Evolutionary conservation across 768 basidiomycete genomes (phyloP).

Genomic region (Tricholoma saponaceum): DNA sequence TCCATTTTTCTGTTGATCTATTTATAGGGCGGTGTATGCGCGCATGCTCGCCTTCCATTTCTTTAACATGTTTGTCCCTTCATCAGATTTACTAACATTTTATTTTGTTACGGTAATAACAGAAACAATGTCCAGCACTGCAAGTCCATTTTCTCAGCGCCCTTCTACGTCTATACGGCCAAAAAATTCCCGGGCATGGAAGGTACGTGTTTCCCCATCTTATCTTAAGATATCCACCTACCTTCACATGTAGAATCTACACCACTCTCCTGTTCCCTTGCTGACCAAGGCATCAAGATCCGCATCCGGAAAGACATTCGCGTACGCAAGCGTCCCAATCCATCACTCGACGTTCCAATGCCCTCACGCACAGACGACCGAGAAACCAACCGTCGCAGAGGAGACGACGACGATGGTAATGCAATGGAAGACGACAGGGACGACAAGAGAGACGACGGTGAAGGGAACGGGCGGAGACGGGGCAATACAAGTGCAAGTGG

Average conservation of each 20-base stretch:
- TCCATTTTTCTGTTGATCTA: not conserved
- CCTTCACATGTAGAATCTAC: constrained; percentile 66
- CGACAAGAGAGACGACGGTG: constrained; percentile 10
- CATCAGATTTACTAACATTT: not conserved
- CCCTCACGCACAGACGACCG: constrained; percentile 16
- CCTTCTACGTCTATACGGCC: constrained; percentile 93
- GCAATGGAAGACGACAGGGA: constrained; percentile 21
- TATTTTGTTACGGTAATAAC: not conserved
- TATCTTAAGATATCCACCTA: not conserved
- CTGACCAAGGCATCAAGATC: constrained; percentile 96
- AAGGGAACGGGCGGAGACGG: not conserved
- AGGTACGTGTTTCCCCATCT: constrained; percentile 43
- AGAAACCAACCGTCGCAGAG: not conserved
- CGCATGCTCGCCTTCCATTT: not conserved
- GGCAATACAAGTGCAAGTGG: not conserved
- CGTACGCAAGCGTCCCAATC: constrained; percentile 65
- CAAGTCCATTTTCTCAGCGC: constrained; percentile 82
- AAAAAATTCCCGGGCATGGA: constrained; percentile 98
- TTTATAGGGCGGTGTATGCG: not conserved
- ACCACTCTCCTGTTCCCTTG: constrained; percentile 80
- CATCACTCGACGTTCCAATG: constrained; percentile 32
- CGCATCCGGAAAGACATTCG: constrained; percentile 91
- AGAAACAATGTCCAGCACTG: constrained; percentile 87
- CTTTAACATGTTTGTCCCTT: not conserved
- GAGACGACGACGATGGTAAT: constrained; percentile 20